Conservation (phyloP, 371 early-diverging fungal species). For the Mortierella sp. region DNA sequence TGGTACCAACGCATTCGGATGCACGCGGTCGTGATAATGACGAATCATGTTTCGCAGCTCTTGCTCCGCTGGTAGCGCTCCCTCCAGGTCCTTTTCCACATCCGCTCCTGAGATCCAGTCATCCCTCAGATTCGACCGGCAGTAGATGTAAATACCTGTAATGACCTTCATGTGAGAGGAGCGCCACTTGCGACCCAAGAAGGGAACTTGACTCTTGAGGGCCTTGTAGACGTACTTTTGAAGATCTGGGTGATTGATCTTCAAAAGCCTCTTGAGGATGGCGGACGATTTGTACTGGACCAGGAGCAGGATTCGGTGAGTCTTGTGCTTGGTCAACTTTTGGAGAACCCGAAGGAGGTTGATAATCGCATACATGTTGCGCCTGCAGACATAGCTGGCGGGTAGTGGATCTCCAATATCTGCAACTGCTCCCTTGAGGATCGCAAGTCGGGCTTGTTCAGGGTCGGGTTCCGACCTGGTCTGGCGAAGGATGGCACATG, state of each 20-base stretch:
- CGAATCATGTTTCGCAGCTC: slow-evolving; percentile 70
- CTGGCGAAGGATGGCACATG: slow-evolving; percentile 23
- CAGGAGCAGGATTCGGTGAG: slow-evolving; percentile 78
- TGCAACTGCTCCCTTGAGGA: slow-evolving; percentile 18
- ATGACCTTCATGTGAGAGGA: slow-evolving; percentile 85
- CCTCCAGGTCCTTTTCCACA: slow-evolving; percentile 74
- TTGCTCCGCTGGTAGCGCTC: slow-evolving; percentile 77
- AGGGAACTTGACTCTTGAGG: slow-evolving; percentile 82
- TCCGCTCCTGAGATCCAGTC: slow-evolving; percentile 81
- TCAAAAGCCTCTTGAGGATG: slow-evolving; percentile 79
- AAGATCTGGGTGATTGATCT: slow-evolving; percentile 73
- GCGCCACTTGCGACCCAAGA: slow-evolving; percentile 86
- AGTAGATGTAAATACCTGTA: slow-evolving; percentile 78
- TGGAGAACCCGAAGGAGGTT: slow-evolving; percentile 82
- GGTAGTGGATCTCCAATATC: slow-evolving; percentile 47
- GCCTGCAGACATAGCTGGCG: slow-evolving; percentile 50
- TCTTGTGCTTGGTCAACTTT: slow-evolving; percentile 82
- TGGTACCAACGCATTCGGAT: slow-evolving; percentile 61
- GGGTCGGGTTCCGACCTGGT: slow-evolving; percentile 12
- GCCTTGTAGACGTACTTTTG: slow-evolving; percentile 83
- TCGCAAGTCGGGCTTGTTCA: slow-evolving; percentile 16
- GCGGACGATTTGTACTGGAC: slow-evolving; percentile 89
- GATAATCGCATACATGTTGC: slow-evolving; percentile 83
- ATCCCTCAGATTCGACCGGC: slow-evolving; percentile 74
- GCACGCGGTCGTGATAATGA: slow-evolving; percentile 71